Evolutionary conservation across 1,284 basidiomycete genomes (phyloP).

Genomic region (Golubevia sp.): DNA sequence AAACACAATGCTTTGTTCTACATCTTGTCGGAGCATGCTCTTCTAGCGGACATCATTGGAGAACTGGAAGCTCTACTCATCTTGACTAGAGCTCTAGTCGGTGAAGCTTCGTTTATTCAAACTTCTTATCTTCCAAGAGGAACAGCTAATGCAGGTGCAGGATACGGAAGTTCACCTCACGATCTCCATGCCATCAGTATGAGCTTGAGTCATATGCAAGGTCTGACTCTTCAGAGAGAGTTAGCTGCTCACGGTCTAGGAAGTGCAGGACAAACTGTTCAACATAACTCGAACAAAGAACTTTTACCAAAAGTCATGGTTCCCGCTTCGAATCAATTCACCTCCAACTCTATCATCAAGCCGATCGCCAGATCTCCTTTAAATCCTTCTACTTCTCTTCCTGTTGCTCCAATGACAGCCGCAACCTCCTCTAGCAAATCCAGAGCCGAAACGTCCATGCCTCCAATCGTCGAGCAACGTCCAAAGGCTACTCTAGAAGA

Average conservation of each 20-base stretch:
- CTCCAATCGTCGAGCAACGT: too few relatives aligned
- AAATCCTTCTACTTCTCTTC: too few relatives aligned
- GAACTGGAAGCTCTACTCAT: constrained; percentile 34
- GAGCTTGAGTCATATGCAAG: background rate
- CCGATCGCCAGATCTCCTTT: too few relatives aligned
- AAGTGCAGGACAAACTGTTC: background rate
- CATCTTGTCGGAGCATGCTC: constrained; percentile 44
- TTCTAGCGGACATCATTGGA: constrained; percentile 34
- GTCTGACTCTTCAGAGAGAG: background rate
- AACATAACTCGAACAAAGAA: too few relatives aligned
- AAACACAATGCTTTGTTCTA: constrained; percentile 25
- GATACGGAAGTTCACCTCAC: background rate
- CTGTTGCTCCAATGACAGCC: too few relatives aligned
- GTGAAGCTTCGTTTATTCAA: constrained; percentile 36
- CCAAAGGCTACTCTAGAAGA: too few relatives aligned
- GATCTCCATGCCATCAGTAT: background rate
- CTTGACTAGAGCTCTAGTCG: constrained; percentile 38
- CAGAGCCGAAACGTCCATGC: too few relatives aligned
- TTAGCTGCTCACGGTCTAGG: background rate
- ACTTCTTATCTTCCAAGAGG: background rate
- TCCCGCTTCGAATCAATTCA: too few relatives aligned
- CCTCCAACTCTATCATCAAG: too few relatives aligned
- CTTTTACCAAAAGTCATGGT: too few relatives aligned
- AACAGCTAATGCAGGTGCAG: background rate
- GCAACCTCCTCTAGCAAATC: too few relatives aligned